Evolutionary conservation across 768 basidiomycete species (phyloP).

Genomic region (Leccinum boreale): DNA sequence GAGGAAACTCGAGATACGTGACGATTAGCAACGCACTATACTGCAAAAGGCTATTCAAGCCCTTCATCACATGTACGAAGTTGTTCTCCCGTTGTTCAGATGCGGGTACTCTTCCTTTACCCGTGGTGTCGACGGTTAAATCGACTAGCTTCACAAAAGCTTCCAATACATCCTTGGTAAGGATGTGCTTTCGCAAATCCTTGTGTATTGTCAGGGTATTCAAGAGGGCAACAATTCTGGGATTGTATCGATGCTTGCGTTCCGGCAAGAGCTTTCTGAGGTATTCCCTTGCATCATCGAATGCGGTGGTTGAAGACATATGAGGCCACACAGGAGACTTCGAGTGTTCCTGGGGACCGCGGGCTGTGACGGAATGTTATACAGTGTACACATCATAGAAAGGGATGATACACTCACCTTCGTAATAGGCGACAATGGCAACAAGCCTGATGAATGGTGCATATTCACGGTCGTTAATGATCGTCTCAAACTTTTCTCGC

Average conservation of each 20-base stretch:
- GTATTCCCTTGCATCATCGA: slow-evolving; percentile 16
- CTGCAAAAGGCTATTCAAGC: slow-evolving; percentile 12
- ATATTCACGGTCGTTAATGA: neutral
- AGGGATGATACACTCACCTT: slow-evolving; percentile 9
- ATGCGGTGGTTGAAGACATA: neutral
- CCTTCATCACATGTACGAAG: slow-evolving; percentile 22
- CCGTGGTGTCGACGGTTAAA: neutral
- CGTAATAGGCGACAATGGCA: slow-evolving; percentile 10
- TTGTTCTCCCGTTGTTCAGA: neutral
- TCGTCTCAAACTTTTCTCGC: neutral
- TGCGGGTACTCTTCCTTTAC: too few species aligned
- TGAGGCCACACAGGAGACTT: neutral
- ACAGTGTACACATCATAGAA: neutral
- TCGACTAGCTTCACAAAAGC: slow-evolving; percentile 15
- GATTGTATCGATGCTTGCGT: slow-evolving; percentile 18
- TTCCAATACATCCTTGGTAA: slow-evolving; percentile 12
- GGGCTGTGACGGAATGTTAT: slow-evolving; percentile 1
- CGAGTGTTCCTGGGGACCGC: neutral
- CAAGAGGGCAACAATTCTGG: slow-evolving; percentile 21
- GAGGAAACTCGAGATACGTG: neutral
- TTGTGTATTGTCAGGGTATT: slow-evolving; percentile 18
- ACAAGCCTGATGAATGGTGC: neutral
- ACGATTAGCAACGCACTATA: slow-evolving; percentile 9
- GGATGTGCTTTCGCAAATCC: slow-evolving; percentile 12
- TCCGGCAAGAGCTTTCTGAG: slow-evolving; percentile 5